Evolutionary conservation across 1,139 yeast species (phyloP), one percentile per base, ranked within the genome.

Genomic region (Candida gigantensis): DNA sequence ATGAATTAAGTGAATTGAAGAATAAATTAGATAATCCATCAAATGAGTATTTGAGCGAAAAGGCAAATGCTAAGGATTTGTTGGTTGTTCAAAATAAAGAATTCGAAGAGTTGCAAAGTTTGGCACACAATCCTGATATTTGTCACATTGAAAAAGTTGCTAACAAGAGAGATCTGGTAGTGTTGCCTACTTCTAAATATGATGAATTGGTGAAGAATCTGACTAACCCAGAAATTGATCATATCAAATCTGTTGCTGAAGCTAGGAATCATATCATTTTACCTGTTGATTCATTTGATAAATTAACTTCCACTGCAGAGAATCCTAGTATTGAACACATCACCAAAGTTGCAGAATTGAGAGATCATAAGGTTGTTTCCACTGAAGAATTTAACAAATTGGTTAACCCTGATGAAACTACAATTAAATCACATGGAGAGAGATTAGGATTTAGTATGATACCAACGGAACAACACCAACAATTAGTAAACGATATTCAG

Each of bases 301-400:
- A 36, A 10, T 45, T 45, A 26, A 30, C 37, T 7, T 18, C n/a
- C 6, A 36, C 30, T 15, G 54, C 54, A 0, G 36, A 52, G 21
- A 44, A 51, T 8, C 73, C 73, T 5, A 42, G 56, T 7, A 18
- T 51, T 9, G 54, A 50, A 7, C 63, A 62, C 32, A 36, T 67
- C n/a, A 35, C 39, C 2, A 42, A 47, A 13, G 47, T 46, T 13
- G 54, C 64, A 2, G 35, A 42, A 11, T 43, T 47, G 3, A 52
- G 50, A 21, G 58, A 59, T 2, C 49, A 56, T 28, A 46, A 53
- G 6, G 36, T 60, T 17, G n/a, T 67, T 4, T 46, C 58, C 1
- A 16, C 34, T 1, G 46, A 42, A 5, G 58, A 56, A 15, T 37
- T 37, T 23, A 14, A 37, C 36, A 25, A 30, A 6, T 31, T 50